phyloP scores from a whole-genome alignment of 2,329 filamentous ascomycete genomes.

The Colletotrichum filicis region DNA sequence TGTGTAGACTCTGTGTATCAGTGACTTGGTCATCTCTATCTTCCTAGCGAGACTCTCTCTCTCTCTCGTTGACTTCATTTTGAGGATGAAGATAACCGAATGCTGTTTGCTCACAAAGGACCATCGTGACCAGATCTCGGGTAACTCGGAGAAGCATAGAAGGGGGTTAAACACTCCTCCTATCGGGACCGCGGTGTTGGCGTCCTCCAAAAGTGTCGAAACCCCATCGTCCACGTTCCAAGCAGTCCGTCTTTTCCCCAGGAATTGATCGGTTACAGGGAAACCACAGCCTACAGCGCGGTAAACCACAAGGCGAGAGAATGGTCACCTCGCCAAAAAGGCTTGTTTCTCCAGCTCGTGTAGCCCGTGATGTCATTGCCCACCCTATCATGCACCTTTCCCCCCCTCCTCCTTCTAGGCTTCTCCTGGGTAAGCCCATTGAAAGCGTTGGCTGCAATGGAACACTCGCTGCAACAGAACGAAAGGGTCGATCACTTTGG shows the following conservation, averaged over 20 bases:
- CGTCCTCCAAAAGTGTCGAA: background rate
- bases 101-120: background rate
- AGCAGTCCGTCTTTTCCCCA: background rate
- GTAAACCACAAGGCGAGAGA: background rate
- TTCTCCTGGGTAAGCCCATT: background rate
- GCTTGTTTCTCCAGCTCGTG: constrained; percentile 24
- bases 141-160: background rate
- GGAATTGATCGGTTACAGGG: background rate
- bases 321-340: constrained; percentile 5
- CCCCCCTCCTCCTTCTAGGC: background rate
- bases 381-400: background rate
- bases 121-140: background rate
- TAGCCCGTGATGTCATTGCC: constrained; percentile 23
- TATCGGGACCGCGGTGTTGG: background rate
- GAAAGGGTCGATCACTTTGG: background rate
- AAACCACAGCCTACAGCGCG: background rate
- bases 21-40: background rate
- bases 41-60: background rate
- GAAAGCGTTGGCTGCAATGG: background rate
- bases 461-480: background rate
- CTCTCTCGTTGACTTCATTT: background rate
- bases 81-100: background rate
- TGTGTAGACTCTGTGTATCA: background rate
- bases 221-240: background rate
- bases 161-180: background rate